Percentiles rank a stretch among this genome's conserved stretches.
Conservation (phyloP, 176 grass and related monocot genomes). For the Microstegium vimineum region DNA sequence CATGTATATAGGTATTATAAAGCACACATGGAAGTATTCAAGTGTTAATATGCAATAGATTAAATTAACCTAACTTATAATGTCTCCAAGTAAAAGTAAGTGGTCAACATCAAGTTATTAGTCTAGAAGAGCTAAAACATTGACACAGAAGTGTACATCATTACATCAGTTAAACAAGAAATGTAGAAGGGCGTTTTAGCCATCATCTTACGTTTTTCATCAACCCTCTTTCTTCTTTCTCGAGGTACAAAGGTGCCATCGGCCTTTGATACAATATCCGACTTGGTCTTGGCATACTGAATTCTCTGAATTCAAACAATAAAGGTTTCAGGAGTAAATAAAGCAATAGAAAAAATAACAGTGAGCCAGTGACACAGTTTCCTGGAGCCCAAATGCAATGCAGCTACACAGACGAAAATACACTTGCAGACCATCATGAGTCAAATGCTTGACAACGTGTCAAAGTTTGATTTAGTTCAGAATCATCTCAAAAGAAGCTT, state of each 20-base stretch:
- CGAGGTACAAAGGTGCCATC: slow-evolving; percentile 88
- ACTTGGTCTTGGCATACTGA: slow-evolving; percentile 99
- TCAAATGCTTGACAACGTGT: not conserved
- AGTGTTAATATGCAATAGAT: not conserved
- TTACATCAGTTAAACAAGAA: not conserved
- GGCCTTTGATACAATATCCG: slow-evolving; percentile 84
- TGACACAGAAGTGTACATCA: not conserved
- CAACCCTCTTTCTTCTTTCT: slow-evolving; percentile 76
- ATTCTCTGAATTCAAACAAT: slow-evolving; percentile 69
- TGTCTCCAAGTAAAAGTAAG: not conserved
- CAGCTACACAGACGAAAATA: not conserved
- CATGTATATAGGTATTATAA: not conserved
- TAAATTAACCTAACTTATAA: not conserved
- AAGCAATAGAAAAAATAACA: not conserved
- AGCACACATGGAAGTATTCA: not conserved
- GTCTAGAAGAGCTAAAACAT: not conserved
- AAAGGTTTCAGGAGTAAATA: slow-evolving; percentile 5
- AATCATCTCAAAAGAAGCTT: not conserved
- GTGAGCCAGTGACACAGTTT: not conserved
- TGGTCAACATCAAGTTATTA: not conserved
- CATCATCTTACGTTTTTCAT: slow-evolving; percentile 65
- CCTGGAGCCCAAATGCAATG: not conserved
- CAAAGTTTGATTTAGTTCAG: not conserved
- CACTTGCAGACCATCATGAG: not conserved
- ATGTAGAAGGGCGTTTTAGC: not conserved